phyloP scores from a whole-genome alignment of 2,329 filamentous ascomycete species.

The Diplodia sapinea region DNA sequence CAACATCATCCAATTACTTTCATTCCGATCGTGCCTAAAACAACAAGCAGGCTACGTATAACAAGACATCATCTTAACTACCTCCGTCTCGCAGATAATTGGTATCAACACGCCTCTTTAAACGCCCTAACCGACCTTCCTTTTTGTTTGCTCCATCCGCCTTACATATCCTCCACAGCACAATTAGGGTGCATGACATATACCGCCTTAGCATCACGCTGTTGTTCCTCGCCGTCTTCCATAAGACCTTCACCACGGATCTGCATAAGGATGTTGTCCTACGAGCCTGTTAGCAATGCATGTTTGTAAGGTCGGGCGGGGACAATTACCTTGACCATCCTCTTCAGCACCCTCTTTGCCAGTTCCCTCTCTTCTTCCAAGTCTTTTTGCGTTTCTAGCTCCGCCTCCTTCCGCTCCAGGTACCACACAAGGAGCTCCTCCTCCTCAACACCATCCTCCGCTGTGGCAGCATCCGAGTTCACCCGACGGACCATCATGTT shows the following conservation, averaged over 20 bases:
- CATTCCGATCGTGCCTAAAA: not conserved
- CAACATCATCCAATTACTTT: not conserved
- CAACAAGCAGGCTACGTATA: not conserved
- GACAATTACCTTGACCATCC: constrained; percentile 86
- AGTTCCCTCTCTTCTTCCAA: constrained; percentile 75
- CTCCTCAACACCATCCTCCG: constrained; percentile 82
- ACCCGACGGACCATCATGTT: constrained; percentile 84
- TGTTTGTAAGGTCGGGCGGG: constrained; percentile 8
- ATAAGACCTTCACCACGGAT: constrained; percentile 85
- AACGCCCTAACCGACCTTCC: constrained; percentile 12
- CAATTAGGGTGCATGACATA: constrained; percentile 97
- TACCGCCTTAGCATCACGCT: constrained; percentile 62
- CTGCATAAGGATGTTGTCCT: constrained; percentile 66
- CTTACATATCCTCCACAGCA: constrained; percentile 68
- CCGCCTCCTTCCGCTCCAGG: constrained; percentile 85
- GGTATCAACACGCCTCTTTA: constrained; percentile 11
- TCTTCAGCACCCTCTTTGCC: constrained; percentile 84
- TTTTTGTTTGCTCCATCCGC: not conserved
- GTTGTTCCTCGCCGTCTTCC: constrained; percentile 69
- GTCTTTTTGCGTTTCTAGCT: constrained; percentile 80
- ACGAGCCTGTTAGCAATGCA: constrained; percentile 35
- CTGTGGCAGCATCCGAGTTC: constrained; percentile 76
- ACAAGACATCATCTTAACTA: not conserved
- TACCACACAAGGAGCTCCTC: constrained; percentile 87
- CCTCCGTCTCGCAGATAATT: not conserved